Evolutionary conservation across 2,329 filamentous ascomycete genomes (phyloP), one percentile per base, ranked within the genome.

Genomic region (Lasiodiplodia citricola): DNA sequence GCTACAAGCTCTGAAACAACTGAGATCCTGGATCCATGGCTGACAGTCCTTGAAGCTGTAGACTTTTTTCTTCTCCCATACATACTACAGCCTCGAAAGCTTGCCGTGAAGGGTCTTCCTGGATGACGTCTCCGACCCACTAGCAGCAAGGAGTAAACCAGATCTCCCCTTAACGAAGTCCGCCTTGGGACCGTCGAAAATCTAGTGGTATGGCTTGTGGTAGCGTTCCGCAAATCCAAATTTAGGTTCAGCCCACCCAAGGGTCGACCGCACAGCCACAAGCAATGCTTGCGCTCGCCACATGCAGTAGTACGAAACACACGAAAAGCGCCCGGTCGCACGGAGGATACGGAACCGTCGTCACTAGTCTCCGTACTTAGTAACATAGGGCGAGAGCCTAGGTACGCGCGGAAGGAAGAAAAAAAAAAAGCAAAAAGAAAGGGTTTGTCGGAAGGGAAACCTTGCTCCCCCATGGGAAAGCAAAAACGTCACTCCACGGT

Each of bases 401-500:
- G 25, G 8, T 18, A 18, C 44, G n/a, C n/a, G 18, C 44, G 41
- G 16, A 47, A 21, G n/a, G n/a, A 47, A 47, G 44, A 16, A 47
- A 47, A 16, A n/a, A 25, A 47, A 47, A n/a, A 47, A 47, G 41
- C 16, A 44, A 44, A 18, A 44, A 6, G 16, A 47, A 47, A 47
- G 3, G 44, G 31, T n/a, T 21, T 18, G 4, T n/a, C 41, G 18
- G 44, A 47, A 47, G 44, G 44, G 44, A 11, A 47, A 21, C 44
- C 44, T 21, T 47, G 44, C 44, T 21, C 18, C 16, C 18, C 55
- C 55, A 41, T 11, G 55, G 35, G 55, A 44, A 37, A 65, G 35
- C 13, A 52, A 38, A 55, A 11, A 21, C 41, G 28, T 64, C 60
- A 64, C 47, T 64, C 60, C 60, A 64, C 47, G 11, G n/a, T 35